Conservation (phyloP, 495 filamentous ascomycete species). For the Podospora bellae-mahoneyi region DNA sequence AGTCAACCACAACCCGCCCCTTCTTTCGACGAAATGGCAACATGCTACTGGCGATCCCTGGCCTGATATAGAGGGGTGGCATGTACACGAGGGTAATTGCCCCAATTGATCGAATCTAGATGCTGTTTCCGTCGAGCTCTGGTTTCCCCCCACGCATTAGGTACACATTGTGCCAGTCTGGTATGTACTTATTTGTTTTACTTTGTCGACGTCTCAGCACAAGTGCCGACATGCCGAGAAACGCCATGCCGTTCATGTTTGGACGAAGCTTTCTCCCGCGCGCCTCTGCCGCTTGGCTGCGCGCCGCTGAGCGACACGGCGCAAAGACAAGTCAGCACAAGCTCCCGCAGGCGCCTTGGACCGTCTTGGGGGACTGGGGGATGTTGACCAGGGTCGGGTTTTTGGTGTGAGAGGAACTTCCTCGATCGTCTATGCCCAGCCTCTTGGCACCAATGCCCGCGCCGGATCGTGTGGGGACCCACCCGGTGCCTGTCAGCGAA, state of each 20-base stretch:
- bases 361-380: constrained; percentile 5
- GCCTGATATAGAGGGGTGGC: constrained; percentile 2
- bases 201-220: neutral
- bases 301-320: neutral
- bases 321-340: constrained; percentile 9
- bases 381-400: neutral
- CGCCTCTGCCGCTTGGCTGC: constrained; percentile 14
- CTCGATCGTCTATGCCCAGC: constrained; percentile 11
- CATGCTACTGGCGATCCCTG: constrained; percentile 5
- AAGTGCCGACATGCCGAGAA: constrained; percentile 13
- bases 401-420: constrained; percentile 14
- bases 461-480: neutral
- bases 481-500: constrained; percentile 1
- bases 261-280: constrained; percentile 12
- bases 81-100: neutral
- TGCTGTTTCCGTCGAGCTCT: neutral
- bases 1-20: constrained; percentile 3
- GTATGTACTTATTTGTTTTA: neutral
- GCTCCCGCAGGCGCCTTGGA: neutral
- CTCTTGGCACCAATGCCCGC: constrained; percentile 11
- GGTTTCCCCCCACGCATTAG: neutral
- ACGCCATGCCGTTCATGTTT: neutral
- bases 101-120: neutral
- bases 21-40: constrained; percentile 3
- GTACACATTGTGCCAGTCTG: neutral